Conservation (phyloP, 1,284 basidiomycete species). For the Malassezia pachydermatis region DNA sequence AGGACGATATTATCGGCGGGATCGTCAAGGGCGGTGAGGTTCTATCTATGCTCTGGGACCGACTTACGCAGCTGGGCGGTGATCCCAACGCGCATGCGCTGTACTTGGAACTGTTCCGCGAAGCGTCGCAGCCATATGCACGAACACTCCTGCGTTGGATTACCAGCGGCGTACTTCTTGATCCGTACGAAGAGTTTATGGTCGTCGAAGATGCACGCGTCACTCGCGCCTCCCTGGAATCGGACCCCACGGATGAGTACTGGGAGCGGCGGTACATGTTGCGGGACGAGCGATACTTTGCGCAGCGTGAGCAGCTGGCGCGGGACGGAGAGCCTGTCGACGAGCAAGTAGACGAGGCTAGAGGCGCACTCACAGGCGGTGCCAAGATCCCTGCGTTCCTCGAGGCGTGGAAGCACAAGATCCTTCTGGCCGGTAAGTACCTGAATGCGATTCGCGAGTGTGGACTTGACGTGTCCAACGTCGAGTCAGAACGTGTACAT, state of each 20-base stretch:
- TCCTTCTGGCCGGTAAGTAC: constrained; percentile 45
- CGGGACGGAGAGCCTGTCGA: constrained; percentile 22
- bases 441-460: constrained; percentile 47
- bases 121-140: constrained; percentile 43
- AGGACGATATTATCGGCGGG: constrained; percentile 38
- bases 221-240: constrained; percentile 40
- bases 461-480: constrained; percentile 35
- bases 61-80: constrained; percentile 39
- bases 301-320: constrained; percentile 29
- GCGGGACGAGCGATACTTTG: constrained; percentile 33
- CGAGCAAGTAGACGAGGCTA: constrained; percentile 17
- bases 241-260: constrained; percentile 46
- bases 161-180: constrained; percentile 41
- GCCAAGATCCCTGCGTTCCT: constrained; percentile 45
- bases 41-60: constrained; percentile 44
- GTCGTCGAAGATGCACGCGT: constrained; percentile 45
- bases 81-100: constrained; percentile 36
- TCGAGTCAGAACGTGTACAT: constrained; percentile 9
- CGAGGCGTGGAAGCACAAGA: constrained; percentile 47
- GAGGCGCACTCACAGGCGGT: constrained; percentile 52
- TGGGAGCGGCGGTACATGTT: constrained; percentile 48
- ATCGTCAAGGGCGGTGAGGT: constrained; percentile 47
- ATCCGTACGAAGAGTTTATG: constrained; percentile 48
- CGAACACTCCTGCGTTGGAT: constrained; percentile 44
- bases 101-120: constrained; percentile 37